phyloP scores from a whole-genome alignment of 2,329 filamentous ascomycete species.

The Sarocladiaceae sp. region DNA sequence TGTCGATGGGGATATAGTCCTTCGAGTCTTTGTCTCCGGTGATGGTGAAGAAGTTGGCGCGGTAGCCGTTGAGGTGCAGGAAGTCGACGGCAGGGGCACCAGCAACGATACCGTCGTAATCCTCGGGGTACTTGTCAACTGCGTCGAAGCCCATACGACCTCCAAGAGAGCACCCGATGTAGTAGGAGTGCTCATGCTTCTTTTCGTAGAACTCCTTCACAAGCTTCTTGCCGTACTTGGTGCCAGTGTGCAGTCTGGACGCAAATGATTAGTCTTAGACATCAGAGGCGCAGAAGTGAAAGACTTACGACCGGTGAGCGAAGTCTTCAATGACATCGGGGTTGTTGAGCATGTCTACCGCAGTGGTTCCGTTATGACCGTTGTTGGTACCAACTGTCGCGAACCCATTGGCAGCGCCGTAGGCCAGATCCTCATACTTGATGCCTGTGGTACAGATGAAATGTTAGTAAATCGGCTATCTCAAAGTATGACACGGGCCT shows the following conservation, averaged over 20 bases:
- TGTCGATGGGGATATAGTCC: constrained; percentile 16
- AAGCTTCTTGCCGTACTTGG: constrained; percentile 42
- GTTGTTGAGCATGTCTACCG: constrained; percentile 24
- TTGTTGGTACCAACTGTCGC: constrained; percentile 41
- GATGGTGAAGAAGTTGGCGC: constrained; percentile 36
- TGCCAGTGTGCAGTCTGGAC: constrained; percentile 37
- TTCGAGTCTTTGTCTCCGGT: constrained; percentile 25
- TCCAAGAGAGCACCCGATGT: constrained; percentile 41
- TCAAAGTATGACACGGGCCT: background rate
- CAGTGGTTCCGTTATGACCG: constrained; percentile 37
- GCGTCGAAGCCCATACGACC: constrained; percentile 44
- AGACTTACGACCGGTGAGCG: constrained; percentile 19
- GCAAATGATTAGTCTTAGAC: no score
- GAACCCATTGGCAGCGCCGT: constrained; percentile 35
- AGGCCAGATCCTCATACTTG: constrained; percentile 40
- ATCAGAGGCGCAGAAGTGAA: no score
- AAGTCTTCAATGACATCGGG: constrained; percentile 31
- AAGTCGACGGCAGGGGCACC: constrained; percentile 41
- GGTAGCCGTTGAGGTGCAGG: constrained; percentile 21
- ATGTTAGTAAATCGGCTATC: background rate
- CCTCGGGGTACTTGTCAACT: constrained; percentile 30
- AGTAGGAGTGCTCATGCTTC: constrained; percentile 38
- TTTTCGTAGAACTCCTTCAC: constrained; percentile 39
- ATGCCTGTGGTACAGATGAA: constrained; percentile 19
- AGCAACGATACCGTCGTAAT: constrained; percentile 37